Conservation (phyloP, 108 stramenopile genomes). For the Craspedostauros australis region DNA sequence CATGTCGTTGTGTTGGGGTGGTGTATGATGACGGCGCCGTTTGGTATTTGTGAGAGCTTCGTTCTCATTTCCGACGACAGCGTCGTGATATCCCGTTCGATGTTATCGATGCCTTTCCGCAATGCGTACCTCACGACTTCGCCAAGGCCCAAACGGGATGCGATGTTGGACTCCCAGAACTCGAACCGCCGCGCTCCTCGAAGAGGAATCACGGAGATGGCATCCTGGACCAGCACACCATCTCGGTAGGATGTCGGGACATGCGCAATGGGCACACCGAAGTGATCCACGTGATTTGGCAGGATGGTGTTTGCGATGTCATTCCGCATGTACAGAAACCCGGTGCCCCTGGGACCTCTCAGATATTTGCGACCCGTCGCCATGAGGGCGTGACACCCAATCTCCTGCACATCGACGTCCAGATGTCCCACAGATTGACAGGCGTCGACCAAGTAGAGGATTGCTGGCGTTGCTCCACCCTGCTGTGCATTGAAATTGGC, state of each 20-base stretch:
- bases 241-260: conserved; percentile 15
- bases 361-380: conserved; percentile 81
- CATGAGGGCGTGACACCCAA: conserved; percentile 55
- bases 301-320: conserved; percentile 14
- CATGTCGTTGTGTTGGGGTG: conserved; percentile 27
- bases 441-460: conserved; percentile 71
- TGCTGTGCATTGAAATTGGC: conserved; percentile 16
- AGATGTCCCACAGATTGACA: conserved; percentile 80
- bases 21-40: conserved; percentile 19
- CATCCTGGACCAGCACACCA: conserved; percentile 22
- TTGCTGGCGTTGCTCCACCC: conserved; percentile 7
- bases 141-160: conserved; percentile 59
- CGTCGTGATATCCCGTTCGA: conserved; percentile 14
- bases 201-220: conserved; percentile 25
- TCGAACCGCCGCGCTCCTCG: conserved; percentile 59
- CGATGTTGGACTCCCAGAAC: conserved; percentile 70
- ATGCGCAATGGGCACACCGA: conserved; percentile 27
- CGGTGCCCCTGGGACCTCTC: conserved; percentile 74
- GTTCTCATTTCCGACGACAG: conserved; percentile 20
- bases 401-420: conserved; percentile 41
- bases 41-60: conserved; percentile 16
- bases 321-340: conserved; percentile 57
- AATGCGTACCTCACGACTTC: conserved; percentile 47
- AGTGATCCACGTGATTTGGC: conserved; percentile 51
- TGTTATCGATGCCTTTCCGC: conserved; percentile 31